Conservation (phyloP, 805 yeast species). For the Yarrowia yakushimensis region DNA sequence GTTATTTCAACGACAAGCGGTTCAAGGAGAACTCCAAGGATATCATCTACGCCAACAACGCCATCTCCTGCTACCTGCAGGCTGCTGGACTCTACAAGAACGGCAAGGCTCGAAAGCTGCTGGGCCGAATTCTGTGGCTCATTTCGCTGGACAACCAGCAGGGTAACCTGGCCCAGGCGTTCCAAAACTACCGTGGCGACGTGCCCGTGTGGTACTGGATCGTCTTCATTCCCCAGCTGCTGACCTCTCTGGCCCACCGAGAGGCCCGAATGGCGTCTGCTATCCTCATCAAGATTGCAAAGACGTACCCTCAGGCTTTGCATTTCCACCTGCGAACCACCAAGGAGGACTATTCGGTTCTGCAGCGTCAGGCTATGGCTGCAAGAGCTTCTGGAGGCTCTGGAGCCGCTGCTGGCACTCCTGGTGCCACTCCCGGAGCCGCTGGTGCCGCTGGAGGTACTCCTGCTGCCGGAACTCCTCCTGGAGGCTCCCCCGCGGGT, state of each 20-base stretch:
- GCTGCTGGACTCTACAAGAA: slow-evolving; percentile 96
- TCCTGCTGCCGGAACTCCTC: neutral
- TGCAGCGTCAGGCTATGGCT: slow-evolving; percentile 69
- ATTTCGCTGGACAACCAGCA: slow-evolving; percentile 83
- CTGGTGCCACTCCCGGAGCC: neutral
- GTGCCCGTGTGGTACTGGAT: slow-evolving; percentile 99
- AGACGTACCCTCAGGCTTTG: slow-evolving; percentile 94
- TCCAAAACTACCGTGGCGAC: slow-evolving; percentile 90
- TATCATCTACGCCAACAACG: slow-evolving; percentile 82
- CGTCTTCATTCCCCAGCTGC: slow-evolving; percentile 89
- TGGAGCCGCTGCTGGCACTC: neutral
- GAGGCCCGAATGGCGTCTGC: slow-evolving; percentile 89
- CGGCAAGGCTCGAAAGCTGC: slow-evolving; percentile 79
- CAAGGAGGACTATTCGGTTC: slow-evolving; percentile 84
- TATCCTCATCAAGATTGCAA: slow-evolving; percentile 86
- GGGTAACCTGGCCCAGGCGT: slow-evolving; percentile 79
- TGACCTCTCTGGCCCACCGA: slow-evolving; percentile 83
- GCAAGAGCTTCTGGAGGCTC: slow-evolving; percentile 33
- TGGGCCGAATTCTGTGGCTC: slow-evolving; percentile 91
- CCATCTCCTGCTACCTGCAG: slow-evolving; percentile 91
- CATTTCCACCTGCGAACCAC: slow-evolving; percentile 95
- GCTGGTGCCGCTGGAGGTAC: neutral
- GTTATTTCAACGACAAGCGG: slow-evolving; percentile 84
- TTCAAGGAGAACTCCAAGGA: slow-evolving; percentile 80
- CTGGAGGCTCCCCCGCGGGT: slow-evolving; percentile 26